A percentile compares a stretch with the other conserved stretches of the same genome.
phyloP scores from a whole-genome alignment of 208 protist genomes.

The Acanthamoeba comandoni region DNA sequence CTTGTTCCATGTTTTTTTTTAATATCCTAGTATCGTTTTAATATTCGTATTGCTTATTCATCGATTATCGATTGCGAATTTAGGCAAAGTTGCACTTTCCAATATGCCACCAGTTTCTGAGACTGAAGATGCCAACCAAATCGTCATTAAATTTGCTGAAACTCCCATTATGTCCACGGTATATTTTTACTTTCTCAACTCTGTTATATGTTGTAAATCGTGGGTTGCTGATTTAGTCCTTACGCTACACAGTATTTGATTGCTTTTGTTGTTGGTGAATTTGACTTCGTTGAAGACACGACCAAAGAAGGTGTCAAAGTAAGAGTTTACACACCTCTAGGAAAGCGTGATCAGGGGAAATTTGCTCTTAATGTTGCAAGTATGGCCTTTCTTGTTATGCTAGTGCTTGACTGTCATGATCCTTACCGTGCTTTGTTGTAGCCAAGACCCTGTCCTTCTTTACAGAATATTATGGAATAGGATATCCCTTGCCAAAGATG shows the following conservation, averaged over 20 bases:
- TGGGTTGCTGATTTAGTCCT: not conserved
- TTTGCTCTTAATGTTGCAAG: conserved; percentile 92
- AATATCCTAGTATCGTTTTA: too few relatives aligned
- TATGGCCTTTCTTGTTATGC: conserved; percentile 18
- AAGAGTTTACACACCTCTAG: conserved; percentile 84
- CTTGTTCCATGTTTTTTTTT: conserved; percentile 92
- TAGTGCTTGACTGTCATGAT: not conserved
- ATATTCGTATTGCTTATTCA: too few relatives aligned
- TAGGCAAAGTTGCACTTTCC: not conserved
- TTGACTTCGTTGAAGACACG: conserved; percentile 90
- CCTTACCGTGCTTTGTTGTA: not conserved
- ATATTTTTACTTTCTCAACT: not conserved
- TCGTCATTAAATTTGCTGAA: conserved; percentile 21
- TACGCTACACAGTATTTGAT: conserved; percentile 88
- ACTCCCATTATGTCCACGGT: conserved; percentile 39
- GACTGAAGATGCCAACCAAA: conserved; percentile 2
- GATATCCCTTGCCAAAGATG: conserved; percentile 87
- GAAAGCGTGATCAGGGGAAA: conserved; percentile 82
- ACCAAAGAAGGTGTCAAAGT: conserved; percentile 81
- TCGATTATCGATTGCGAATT: too few relatives aligned
- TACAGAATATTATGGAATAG: conserved; percentile 65
- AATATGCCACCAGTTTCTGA: conserved; percentile 59
- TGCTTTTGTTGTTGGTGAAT: conserved; percentile 93
- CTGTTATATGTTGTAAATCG: not conserved
- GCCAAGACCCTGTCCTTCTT: conserved; percentile 47